Evolutionary conservation across 1,139 yeast genomes (phyloP).

Genomic region (Debaryomycetaceae sp.): DNA sequence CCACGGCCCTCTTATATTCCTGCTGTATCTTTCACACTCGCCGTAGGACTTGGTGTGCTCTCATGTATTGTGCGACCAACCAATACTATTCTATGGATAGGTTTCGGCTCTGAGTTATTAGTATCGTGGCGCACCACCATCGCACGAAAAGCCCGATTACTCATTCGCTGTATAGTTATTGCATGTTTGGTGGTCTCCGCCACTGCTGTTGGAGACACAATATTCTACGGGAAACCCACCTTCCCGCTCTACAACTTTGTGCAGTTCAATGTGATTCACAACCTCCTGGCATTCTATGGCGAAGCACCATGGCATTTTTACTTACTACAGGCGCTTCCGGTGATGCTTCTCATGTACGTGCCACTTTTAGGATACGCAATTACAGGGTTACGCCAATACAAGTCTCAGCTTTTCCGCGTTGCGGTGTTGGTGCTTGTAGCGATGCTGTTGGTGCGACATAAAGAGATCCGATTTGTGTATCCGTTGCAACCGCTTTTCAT

Average conservation of each 20-base stretch:
- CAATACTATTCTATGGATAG: slow-evolving; percentile 63
- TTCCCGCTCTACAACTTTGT: slow-evolving; percentile 64
- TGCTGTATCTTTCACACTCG: slow-evolving; percentile 21
- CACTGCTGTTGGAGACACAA: slow-evolving; percentile 37
- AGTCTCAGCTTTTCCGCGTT: slow-evolving; percentile 13
- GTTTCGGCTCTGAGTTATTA: slow-evolving; percentile 37
- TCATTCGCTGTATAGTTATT: slow-evolving; percentile 16
- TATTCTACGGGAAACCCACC: slow-evolving; percentile 46
- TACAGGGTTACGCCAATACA: slow-evolving; percentile 4
- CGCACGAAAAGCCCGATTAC: slow-evolving; percentile 8
- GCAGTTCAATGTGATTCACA: slow-evolving; percentile 63
- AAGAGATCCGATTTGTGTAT: slow-evolving; percentile 85
- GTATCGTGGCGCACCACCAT: not conserved
- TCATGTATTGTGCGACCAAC: slow-evolving; percentile 76
- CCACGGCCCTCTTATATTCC: too few species aligned
- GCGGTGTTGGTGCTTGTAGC: slow-evolving; percentile 31
- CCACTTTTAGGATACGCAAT: slow-evolving; percentile 37
- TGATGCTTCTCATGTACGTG: slow-evolving; percentile 53
- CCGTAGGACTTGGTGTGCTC: slow-evolving; percentile 18
- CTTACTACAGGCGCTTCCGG: slow-evolving; percentile 69
- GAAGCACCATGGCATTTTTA: slow-evolving; percentile 81
- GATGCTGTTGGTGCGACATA: slow-evolving; percentile 66
- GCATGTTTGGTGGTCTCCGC: slow-evolving; percentile 8
- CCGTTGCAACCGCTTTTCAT: slow-evolving; percentile 74
- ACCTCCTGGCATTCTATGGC: slow-evolving; percentile 79